Evolutionary conservation across 768 basidiomycete genomes (phyloP), one percentile per base, ranked within the genome.

Genomic region (Tylopilus subfusipes): DNA sequence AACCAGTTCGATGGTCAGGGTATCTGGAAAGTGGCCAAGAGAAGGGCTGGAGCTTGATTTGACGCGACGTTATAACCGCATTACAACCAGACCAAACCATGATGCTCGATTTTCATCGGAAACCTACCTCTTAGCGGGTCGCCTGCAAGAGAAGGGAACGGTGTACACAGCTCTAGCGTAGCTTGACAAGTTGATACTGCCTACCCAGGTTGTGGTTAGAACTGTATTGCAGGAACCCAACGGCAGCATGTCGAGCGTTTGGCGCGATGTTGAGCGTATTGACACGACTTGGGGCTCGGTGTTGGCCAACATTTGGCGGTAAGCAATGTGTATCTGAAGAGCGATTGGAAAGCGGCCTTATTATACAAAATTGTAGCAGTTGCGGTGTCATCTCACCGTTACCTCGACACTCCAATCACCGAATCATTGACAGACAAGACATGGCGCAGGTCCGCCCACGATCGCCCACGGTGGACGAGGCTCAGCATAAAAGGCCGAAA

Each of bases 391-490:
- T 56, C 30, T 25, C 25, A 34, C 16, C 24, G 1, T 34, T 29
- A 29, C 42, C 31, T 7, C 13, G 9, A n/a, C 38, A 36, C 34
- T 38, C 27, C 49, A 22, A 30, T 31, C n/a, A 43, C 51, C 27
- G 36, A 25, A 27, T 18, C 11, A 46, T 39, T 25, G 18, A n/a
- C n/a, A n/a, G n/a, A n/a, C n/a, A 24, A 21, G 4, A 50, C 21
- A 80, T 81, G 80, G 71, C 76, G 11, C 76, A 75, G 62, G 76
- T 77, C 29, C 79, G 75, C 64, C 69, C 71, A 47, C 76, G 81
- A 7, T 78, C 80, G 10, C 78, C 76, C 25, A 58, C 68, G 16
- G 54, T 42, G 13, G 57, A 68, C 38, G 51, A 70, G 1, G 48
- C 62, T 4, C 53, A 64, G 8, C 62, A 62, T 36, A 78, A 78